These are phyloP conservation scores for Heritiera fomes DNA, from an alignment of 345 rosid species.

Conservation along the genomic window DNA sequence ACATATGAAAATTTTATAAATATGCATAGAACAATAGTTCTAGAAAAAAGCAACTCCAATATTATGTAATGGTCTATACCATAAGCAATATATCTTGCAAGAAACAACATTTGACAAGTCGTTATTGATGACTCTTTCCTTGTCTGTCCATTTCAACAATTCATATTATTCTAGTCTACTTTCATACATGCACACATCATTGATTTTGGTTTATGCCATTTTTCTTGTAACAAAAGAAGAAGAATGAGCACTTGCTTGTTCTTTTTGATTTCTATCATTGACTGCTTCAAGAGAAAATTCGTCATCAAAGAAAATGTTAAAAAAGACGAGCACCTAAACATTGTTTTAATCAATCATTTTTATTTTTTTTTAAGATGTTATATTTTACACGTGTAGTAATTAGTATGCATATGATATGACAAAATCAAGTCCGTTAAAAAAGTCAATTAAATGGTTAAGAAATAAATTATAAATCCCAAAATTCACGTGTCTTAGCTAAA, in stretches of 20 bases:
- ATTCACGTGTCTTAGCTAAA: no score
- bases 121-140: not conserved
- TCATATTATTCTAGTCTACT: not conserved
- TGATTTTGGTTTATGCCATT: no score
- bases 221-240: not conserved
- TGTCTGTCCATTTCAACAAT: not conserved
- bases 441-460: no score
- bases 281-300: not conserved
- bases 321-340: not conserved
- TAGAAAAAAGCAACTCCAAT: not conserved
- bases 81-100: not conserved
- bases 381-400: no score
- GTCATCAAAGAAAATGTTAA: no score
- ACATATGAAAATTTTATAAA: no score
- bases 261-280: not conserved
- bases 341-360: no score
- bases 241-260: not conserved
- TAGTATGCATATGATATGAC: not conserved
- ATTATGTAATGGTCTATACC: not conserved
- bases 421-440: no score
- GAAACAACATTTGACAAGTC: not conserved
- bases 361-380: no score
- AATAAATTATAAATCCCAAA: no score
- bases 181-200: no score
- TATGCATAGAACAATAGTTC: not conserved